Percentiles rank a stretch among this genome's conserved stretches.
Conservation (phyloP, 441 rosid genomes). For the Populus trichocarpa region DNA sequence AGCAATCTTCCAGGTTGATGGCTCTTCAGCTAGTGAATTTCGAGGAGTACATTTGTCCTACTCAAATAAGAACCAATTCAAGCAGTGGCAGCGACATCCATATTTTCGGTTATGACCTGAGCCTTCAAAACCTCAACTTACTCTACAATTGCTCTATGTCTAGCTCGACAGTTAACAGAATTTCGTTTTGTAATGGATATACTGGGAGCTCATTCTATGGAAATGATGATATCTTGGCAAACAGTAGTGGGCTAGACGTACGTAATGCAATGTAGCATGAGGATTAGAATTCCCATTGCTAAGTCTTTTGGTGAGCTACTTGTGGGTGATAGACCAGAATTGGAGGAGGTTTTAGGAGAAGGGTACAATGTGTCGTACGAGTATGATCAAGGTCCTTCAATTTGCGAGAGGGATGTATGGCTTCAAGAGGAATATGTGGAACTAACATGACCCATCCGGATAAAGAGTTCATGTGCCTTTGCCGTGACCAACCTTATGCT, state of each 20-base stretch:
- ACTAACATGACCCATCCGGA: neutral
- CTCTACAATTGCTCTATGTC: neutral
- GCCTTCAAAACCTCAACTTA: neutral
- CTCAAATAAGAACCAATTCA: neutral
- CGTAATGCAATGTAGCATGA: neutral
- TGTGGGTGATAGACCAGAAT: neutral
- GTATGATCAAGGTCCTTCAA: neutral
- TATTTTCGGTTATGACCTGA: neutral
- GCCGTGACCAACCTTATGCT: neutral
- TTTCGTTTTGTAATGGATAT: neutral
- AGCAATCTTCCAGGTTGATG: neutral
- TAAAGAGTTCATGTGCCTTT: conserved; percentile 11
- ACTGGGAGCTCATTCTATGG: neutral
- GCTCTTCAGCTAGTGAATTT: neutral
- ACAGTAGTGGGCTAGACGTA: no score
- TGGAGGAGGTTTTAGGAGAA: neutral
- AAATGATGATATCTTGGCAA: neutral
- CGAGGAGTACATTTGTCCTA: neutral
- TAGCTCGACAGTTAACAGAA: neutral
- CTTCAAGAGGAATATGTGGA: conserved; percentile 4
- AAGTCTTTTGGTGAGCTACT: neutral
- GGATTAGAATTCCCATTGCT: neutral
- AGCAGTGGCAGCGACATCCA: neutral
- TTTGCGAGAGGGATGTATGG: neutral
- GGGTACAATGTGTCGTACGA: neutral